phyloP scores from a whole-genome alignment of 169 alveolate species.

The Plasmodium yoelii region DNA sequence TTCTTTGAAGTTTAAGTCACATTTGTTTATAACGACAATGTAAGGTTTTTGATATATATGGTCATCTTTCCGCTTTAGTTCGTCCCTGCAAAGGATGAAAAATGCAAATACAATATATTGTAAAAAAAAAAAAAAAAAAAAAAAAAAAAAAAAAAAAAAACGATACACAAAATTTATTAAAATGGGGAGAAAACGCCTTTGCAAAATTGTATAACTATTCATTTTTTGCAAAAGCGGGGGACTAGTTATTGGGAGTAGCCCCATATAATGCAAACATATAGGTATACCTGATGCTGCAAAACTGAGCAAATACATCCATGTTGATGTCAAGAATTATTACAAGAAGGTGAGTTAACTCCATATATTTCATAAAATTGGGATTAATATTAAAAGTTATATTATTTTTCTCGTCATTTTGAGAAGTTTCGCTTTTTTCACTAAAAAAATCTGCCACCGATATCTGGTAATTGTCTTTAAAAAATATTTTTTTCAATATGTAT shows the following conservation, averaged over 20 bases:
- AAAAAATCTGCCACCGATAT: conserved; percentile 71
- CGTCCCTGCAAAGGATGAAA: conserved; percentile 12
- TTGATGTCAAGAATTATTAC: conserved; percentile 52
- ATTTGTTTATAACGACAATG: conserved; percentile 66
- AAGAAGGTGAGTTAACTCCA: conserved; percentile 59
- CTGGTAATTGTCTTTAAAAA: conserved; percentile 53
- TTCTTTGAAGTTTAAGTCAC: conserved; percentile 56
- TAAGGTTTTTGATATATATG: conserved; percentile 38
- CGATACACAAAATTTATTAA: not conserved
- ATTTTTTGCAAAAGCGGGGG: not conserved
- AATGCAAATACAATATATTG: not conserved
- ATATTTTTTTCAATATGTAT: conserved; percentile 56
- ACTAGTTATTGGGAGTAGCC: too few species aligned
- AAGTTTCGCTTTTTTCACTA: not conserved
- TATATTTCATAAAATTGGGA: conserved; percentile 15
- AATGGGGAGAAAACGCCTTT: too few species aligned
- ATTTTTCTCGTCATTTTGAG: not conserved
- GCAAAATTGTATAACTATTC: too few species aligned
- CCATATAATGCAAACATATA: too few species aligned
- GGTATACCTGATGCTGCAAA: conserved; percentile 37
- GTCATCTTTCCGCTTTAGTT: conserved; percentile 37
- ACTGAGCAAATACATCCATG: conserved; percentile 10
- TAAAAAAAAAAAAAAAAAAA: conserved; percentile 2
- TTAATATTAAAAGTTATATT: conserved; percentile 16
- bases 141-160: conserved; percentile 4